A percentile compares a stretch with the other conserved stretches of the same genome.
These are phyloP conservation scores for Kodamaea anthophila DNA, from an alignment of 1,139 yeast genomes.

Conservation along the genomic window DNA sequence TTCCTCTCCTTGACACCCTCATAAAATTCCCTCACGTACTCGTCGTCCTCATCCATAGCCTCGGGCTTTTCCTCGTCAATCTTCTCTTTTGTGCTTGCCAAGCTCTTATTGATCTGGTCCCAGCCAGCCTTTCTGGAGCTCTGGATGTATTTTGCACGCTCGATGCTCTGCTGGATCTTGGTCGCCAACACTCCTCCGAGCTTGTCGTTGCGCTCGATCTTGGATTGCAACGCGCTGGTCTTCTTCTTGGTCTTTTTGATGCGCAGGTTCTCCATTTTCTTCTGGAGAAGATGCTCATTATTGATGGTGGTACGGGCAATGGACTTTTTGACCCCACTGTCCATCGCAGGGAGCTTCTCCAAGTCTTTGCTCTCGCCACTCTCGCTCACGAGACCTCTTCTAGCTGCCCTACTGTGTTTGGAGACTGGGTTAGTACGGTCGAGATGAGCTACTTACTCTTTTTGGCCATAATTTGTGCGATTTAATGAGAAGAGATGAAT, in stretches of 20 bases:
- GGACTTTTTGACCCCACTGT: conserved; percentile 55
- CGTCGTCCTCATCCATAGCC: conserved; percentile 23
- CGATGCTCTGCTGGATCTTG: conserved; percentile 59
- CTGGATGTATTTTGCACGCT: conserved; percentile 57
- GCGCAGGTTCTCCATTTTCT: conserved; percentile 45
- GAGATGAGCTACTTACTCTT: conserved; percentile 19
- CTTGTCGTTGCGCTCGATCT: conserved; percentile 44
- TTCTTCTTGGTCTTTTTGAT: conserved; percentile 29
- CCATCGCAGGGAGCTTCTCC: conserved; percentile 48
- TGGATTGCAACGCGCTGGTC: conserved; percentile 30
- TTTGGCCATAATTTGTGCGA: conserved; percentile 18
- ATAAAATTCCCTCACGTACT: conserved; percentile 30
- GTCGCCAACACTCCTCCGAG: conserved; percentile 51
- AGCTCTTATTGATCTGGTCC: conserved; percentile 57
- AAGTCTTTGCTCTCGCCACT: conserved; percentile 44
- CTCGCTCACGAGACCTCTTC: conserved; percentile 48
- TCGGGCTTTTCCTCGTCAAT: conserved; percentile 12
- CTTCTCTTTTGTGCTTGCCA: conserved; percentile 23
- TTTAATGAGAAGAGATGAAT: background rate
- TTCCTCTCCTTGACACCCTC: conserved; percentile 15
- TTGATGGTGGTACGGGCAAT: conserved; percentile 64
- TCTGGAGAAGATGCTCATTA: conserved; percentile 55
- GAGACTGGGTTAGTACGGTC: conserved; percentile 37
- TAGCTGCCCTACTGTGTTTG: conserved; percentile 71
- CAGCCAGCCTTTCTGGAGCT: conserved; percentile 63